Conservation (phyloP, 2,329 filamentous ascomycete species). For the Trichoderma lentiforme region DNA sequence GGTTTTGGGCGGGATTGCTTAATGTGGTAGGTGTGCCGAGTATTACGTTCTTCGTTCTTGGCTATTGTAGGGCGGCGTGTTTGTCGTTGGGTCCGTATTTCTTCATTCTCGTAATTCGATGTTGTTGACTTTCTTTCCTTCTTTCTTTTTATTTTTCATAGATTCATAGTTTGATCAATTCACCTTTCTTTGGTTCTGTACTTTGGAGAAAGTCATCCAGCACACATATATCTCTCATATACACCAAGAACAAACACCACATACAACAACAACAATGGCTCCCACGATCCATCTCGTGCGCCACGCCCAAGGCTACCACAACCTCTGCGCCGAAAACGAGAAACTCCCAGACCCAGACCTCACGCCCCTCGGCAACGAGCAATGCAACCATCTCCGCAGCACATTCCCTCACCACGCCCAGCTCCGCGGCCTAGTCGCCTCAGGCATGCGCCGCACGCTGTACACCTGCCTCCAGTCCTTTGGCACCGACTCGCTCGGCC, state of each 20-base stretch:
- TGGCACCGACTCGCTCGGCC: constrained; percentile 36
- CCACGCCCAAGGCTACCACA: constrained; percentile 79
- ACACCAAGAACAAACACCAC: constrained; percentile 24
- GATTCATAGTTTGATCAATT: neutral
- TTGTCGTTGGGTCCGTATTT: neutral
- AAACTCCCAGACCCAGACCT: constrained; percentile 72
- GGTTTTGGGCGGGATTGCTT: neutral
- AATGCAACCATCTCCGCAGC: constrained; percentile 63
- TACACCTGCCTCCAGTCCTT: constrained; percentile 74
- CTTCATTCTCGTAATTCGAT: neutral
- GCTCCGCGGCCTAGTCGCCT: constrained; percentile 70
- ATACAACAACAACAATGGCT: constrained; percentile 32
- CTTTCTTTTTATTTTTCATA: neutral
- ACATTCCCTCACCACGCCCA: constrained; percentile 62
- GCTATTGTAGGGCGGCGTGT: neutral
- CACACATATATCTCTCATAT: neutral
- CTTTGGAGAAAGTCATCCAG: neutral
- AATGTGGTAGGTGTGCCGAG: constrained; percentile 2
- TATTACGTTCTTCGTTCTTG: neutral
- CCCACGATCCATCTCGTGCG: constrained; percentile 65
- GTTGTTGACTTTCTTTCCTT: neutral
- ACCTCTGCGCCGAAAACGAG: constrained; percentile 68
- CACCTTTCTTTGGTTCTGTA: neutral
- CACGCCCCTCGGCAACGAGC: constrained; percentile 69
- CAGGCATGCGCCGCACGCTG: constrained; percentile 76